These are phyloP conservation scores for Daedaleopsis sinensis DNA, from an alignment of 768 basidiomycete species.

Conservation along the genomic window DNA sequence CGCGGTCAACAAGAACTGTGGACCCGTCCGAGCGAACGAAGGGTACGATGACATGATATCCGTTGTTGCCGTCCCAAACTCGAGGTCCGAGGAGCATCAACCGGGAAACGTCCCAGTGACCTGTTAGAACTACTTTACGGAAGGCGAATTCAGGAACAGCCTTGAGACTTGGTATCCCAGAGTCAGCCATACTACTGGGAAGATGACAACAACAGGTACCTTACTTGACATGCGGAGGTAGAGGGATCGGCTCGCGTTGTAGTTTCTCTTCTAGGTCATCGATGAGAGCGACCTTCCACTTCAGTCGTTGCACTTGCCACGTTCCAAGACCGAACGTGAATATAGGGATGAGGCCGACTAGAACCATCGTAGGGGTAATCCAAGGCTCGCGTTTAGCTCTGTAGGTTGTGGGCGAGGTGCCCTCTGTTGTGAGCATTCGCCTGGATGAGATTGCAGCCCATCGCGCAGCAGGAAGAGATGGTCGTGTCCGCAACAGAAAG, in stretches of 20 bases:
- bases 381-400: constrained; percentile 60
- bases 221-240: constrained; percentile 90
- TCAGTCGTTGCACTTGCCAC: constrained; percentile 92
- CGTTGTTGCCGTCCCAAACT: constrained; percentile 86
- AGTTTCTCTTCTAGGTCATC: constrained; percentile 93
- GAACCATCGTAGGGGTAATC: constrained; percentile 69
- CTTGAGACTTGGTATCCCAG: constrained; percentile 50
- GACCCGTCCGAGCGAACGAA: constrained; percentile 78
- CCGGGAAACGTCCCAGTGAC: constrained; percentile 78
- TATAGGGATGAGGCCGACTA: constrained; percentile 85
- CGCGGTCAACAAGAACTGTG: constrained; percentile 90
- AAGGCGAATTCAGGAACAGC: constrained; percentile 88
- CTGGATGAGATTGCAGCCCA: not conserved
- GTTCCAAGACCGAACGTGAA: constrained; percentile 88
- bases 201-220: constrained; percentile 17
- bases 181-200: constrained; percentile 4
- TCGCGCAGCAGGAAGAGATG: not conserved
- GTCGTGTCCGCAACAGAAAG: not conserved
- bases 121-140: constrained; percentile 79
- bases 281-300: constrained; percentile 95
- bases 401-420: constrained; percentile 38
- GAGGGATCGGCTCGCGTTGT: constrained; percentile 69
- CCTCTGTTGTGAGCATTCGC: constrained; percentile 14
- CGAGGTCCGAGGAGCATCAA: constrained; percentile 84
- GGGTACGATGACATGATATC: constrained; percentile 88